Evolutionary conservation across 192 early-diverging fungal genomes (phyloP).

Genomic region (Entomortierella beljakovae): DNA sequence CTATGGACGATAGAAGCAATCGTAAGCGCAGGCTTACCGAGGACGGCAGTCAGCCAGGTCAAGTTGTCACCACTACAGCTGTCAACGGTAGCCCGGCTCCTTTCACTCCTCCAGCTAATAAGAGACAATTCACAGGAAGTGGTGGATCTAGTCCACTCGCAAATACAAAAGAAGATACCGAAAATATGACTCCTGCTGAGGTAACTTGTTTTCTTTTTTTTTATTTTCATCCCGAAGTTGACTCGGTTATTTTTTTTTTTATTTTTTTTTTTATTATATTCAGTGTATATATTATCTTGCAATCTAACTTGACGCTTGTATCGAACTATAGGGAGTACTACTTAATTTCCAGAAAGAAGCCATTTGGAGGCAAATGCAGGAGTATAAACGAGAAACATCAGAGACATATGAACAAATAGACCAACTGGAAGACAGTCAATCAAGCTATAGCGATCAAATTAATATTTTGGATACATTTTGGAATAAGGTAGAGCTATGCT

Average conservation of each 20-base stretch:
- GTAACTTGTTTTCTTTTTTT: slow-evolving; percentile 8
- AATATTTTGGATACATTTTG: slow-evolving; percentile 58
- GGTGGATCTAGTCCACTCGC: slow-evolving; percentile 26
- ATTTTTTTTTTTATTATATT: no score
- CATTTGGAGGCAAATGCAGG: slow-evolving; percentile 75
- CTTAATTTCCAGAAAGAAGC: slow-evolving; percentile 73
- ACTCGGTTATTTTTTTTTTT: background rate
- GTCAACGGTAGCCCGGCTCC: slow-evolving; percentile 13
- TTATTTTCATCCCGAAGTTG: background rate
- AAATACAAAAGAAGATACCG: slow-evolving; percentile 17
- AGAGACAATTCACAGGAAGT: slow-evolving; percentile 27
- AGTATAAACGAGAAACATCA: slow-evolving; percentile 69
- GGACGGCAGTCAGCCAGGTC: slow-evolving; percentile 2
- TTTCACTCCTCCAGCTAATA: slow-evolving; percentile 24
- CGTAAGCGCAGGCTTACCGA: slow-evolving; percentile 38
- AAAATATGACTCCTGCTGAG: slow-evolving; percentile 42
- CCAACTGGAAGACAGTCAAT: slow-evolving; percentile 60
- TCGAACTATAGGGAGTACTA: slow-evolving; percentile 24
- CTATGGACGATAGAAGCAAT: slow-evolving; percentile 45
- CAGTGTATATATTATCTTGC: no score
- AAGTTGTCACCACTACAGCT: slow-evolving; percentile 4
- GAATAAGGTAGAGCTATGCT: slow-evolving; percentile 47
- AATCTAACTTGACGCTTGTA: no score
- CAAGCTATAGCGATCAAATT: slow-evolving; percentile 55
- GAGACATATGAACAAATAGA: slow-evolving; percentile 57